A percentile compares a stretch with the other conserved stretches of the same genome.
Evolutionary conservation across 495 filamentous ascomycete genomes (phyloP).

Genomic region (Trichoderma asperelloides): DNA sequence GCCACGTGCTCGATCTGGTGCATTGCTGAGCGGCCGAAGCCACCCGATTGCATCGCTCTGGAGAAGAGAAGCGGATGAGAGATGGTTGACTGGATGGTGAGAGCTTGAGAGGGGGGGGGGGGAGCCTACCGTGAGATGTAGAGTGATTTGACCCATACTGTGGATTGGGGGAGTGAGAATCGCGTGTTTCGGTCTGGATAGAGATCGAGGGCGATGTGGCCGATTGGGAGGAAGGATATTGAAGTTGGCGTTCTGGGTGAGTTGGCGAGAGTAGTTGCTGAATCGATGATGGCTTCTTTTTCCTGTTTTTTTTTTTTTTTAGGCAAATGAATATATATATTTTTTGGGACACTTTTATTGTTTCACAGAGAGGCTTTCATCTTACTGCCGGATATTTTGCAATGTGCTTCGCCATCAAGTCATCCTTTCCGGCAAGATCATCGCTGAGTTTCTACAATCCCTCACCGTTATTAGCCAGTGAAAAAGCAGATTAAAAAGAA

Average conservation of each 20-base stretch:
- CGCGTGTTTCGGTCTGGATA: conserved; percentile 19
- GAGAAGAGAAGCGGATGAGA: background rate
- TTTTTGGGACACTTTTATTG: background rate
- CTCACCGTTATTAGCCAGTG: conserved; percentile 3
- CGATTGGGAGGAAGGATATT: conserved; percentile 28
- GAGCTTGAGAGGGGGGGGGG: background rate
- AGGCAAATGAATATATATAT: background rate
- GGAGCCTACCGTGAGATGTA: conserved; percentile 24
- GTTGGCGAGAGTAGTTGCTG: conserved; percentile 21
- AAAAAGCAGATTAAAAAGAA: background rate
- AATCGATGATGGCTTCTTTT: conserved; percentile 21
- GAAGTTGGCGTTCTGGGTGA: conserved; percentile 20
- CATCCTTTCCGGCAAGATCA: conserved; percentile 17
- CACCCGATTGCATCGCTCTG: conserved; percentile 23
- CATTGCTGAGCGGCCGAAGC: conserved; percentile 32
- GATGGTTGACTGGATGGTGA: background rate
- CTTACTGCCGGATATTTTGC: conserved; percentile 20
- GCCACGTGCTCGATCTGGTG: conserved; percentile 25
- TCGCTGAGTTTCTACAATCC: conserved; percentile 18
- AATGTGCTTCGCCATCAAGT: conserved; percentile 18
- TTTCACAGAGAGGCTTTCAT: background rate
- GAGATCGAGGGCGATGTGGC: conserved; percentile 32
- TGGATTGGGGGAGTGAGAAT: conserved; percentile 17
- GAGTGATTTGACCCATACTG: conserved; percentile 26
- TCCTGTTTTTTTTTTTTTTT: conserved; percentile 16